Base-by-base conservation (phyloP, 2,329 filamentous ascomycete genomes). In the Exophiala spinifera region DNA sequence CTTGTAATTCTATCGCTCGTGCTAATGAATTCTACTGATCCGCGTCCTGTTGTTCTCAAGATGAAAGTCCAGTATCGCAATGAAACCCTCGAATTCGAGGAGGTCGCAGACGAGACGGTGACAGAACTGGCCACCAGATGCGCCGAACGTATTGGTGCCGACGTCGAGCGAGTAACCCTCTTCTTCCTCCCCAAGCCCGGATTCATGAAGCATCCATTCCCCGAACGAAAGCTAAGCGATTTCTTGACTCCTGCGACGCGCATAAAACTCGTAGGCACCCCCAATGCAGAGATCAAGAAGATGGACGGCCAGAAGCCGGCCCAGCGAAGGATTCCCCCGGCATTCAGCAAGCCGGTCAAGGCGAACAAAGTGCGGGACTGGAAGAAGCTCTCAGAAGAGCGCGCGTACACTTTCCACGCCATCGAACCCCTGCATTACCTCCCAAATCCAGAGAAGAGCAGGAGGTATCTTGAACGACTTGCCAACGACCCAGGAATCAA, bases 401-500 rank as follows among this genome's bases (percentile, higher is more conserved):
- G 77, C 17, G 78, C 76, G 56, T 96, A 95, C 74, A 95, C 88
- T 0, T 99, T 99, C 73, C 80, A 86, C 60, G 82, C 83, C 0
- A 77, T 97, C 1, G 81, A 84, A 1, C 88, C 91, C 0, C 79
- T 99, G 0, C 74, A 82, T 0, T 85, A 92, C 64, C 84, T 97
- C 0, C 90, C 91, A 0, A 80, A 87, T 51, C 86, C 91, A 0
- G 79, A 86, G 20, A 84, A 85, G 49, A 88, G 86, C 10, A 78
- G 84, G 3, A 75, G 79, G 0, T 89, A 92, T 63, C 81, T 99
- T 1, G 78, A 87, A 67, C 82, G 88, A 1, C 78, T 99, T 3
- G 84, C 84, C 60, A 81, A 86, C 57, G 94, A 99, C 69, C 85
- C 89, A 0, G 94, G 94, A 6, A 92, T 99, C 72, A 85, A 85